Percentiles rank a stretch among this genome's conserved stretches.
Evolutionary conservation across 2,329 filamentous ascomycete genomes (phyloP).

Genomic region (Apiospora kogelbergensis): DNA sequence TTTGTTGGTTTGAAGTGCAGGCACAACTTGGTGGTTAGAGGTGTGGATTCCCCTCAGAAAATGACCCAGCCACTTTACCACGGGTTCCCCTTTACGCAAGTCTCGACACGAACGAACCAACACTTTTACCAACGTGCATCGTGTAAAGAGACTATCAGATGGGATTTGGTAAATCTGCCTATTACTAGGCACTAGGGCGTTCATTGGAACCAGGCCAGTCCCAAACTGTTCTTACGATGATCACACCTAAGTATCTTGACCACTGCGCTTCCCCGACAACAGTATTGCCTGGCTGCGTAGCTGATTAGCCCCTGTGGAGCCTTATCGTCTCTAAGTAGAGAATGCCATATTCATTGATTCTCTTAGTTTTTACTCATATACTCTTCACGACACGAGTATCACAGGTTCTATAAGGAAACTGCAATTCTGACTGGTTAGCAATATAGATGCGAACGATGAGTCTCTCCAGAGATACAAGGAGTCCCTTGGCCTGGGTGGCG

Average conservation of each 20-base stretch:
- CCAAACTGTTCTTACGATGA: background rate
- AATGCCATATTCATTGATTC: background rate
- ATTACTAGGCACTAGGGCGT: background rate
- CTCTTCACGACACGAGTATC: background rate
- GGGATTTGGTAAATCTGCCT: background rate
- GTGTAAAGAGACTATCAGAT: background rate
- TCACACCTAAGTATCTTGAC: background rate
- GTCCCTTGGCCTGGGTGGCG: slow-evolving; percentile 82
- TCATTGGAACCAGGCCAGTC: background rate
- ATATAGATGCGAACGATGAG: slow-evolving; percentile 71
- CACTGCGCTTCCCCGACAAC: background rate
- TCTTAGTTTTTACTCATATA: background rate
- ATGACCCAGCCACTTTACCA: background rate
- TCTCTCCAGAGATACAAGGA: slow-evolving; percentile 97
- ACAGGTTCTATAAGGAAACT: background rate
- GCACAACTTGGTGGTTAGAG: background rate
- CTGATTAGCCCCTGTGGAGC: background rate
- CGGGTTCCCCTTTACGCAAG: background rate
- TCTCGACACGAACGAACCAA: background rate
- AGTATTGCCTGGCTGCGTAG: background rate
- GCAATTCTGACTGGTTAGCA: background rate
- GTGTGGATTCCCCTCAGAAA: background rate
- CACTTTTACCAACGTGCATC: background rate
- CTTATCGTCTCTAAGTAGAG: background rate
- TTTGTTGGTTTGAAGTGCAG: background rate